These are phyloP conservation scores for Fusarium sp. DNA, from an alignment of 2,329 filamentous ascomycete species.

Conservation along the genomic window DNA sequence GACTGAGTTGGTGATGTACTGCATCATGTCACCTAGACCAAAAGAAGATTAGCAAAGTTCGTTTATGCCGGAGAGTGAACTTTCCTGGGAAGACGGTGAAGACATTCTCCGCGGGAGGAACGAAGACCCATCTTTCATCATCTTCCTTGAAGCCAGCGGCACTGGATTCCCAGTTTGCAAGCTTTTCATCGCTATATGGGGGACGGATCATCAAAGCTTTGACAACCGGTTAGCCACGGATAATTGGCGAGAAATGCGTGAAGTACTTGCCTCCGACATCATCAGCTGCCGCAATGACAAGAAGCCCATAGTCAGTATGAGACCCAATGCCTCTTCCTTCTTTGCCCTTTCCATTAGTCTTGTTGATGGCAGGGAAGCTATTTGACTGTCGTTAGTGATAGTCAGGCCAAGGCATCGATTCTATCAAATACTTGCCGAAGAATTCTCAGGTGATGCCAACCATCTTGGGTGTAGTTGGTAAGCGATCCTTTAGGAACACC, in stretches of 20 bases:
- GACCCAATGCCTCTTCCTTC: conserved; percentile 61
- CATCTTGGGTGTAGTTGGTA: conserved; percentile 56
- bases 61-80: background rate
- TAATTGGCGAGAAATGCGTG: background rate
- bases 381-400: too few species aligned
- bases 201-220: conserved; percentile 58
- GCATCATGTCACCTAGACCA: conserved; percentile 60
- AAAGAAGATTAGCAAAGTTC: background rate
- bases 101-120: conserved; percentile 55
- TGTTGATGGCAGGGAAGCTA: conserved; percentile 46
- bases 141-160: conserved; percentile 57
- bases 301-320: conserved; percentile 63
- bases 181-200: conserved; percentile 52
- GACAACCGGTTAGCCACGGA: background rate
- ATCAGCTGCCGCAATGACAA: conserved; percentile 62
- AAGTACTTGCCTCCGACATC: conserved; percentile 56
- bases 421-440: conserved; percentile 49
- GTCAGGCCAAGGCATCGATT: fast-evolving
- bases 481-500: conserved; percentile 53
- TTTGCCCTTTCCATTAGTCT: conserved; percentile 60
- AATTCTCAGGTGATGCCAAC: conserved; percentile 63
- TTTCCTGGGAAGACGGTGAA: conserved; percentile 62
- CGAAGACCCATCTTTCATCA: conserved; percentile 58
- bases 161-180: conserved; percentile 58
- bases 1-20: conserved; percentile 58